Evolutionary conservation across 140 eudicot species (phyloP).

Genomic region (Oenanthe javanica): DNA sequence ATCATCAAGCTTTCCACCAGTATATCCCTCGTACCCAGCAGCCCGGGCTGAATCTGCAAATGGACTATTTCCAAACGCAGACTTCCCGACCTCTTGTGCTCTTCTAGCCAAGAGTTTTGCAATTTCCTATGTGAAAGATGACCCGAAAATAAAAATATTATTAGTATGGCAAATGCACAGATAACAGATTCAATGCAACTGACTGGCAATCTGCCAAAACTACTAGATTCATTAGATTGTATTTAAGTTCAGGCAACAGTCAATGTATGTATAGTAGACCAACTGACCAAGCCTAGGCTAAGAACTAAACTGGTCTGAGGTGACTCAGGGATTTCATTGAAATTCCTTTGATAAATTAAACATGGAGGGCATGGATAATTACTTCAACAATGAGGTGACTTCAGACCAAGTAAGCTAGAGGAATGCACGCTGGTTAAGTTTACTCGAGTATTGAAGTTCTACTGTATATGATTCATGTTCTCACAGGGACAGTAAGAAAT

Average conservation of each 20-base stretch:
- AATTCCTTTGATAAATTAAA: neutral
- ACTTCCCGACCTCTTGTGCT: conserved; percentile 74
- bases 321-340: neutral
- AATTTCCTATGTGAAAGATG: conserved; percentile 40
- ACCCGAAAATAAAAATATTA: neutral
- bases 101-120: conserved; percentile 64
- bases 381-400: neutral
- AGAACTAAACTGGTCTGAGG: neutral
- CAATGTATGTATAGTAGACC: neutral
- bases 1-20: conserved; percentile 90
- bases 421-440: neutral
- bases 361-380: neutral
- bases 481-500: neutral
- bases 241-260: neutral
- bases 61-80: conserved; percentile 57
- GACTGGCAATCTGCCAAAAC: neutral
- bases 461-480: neutral
- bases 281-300: neutral
- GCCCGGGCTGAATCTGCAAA: conserved; percentile 86
- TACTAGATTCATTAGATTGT: neutral
- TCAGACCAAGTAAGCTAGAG: neutral
- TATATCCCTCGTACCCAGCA: conserved; percentile 60
- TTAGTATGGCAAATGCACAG: neutral
- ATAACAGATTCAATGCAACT: neutral
- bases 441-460: neutral